phyloP scores from a whole-genome alignment of 495 filamentous ascomycete species.

The Hypoxylon crocopeplum region DNA sequence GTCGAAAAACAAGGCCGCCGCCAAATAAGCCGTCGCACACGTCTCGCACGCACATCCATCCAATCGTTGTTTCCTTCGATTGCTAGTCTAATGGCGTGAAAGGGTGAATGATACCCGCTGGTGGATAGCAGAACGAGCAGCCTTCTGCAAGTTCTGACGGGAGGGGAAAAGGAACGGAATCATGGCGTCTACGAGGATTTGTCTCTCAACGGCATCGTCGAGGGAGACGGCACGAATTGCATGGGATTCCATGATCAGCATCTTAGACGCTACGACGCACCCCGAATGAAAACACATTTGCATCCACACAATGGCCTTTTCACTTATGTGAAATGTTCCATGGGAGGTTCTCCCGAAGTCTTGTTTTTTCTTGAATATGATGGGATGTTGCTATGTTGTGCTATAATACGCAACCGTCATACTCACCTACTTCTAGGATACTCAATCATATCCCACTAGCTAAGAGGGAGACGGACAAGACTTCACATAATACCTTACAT shows the following conservation, averaged over 20 bases:
- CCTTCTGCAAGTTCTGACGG: conserved; percentile 16
- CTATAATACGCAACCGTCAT: conserved; percentile 14
- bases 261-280: conserved; percentile 35
- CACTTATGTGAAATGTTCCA: conserved; percentile 69
- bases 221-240: conserved; percentile 29
- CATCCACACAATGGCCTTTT: conserved; percentile 66
- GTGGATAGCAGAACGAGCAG: conserved; percentile 28
- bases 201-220: conserved; percentile 16
- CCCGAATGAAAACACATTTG: conserved; percentile 48
- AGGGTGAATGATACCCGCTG: conserved; percentile 42
- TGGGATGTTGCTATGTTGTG: conserved; percentile 7
- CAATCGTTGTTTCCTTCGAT: background rate
- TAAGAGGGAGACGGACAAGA: conserved; percentile 9
- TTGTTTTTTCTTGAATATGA: conserved; percentile 26
- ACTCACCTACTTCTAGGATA: conserved; percentile 18
- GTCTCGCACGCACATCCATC: too few species aligned
- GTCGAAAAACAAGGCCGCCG: conserved; percentile 58
- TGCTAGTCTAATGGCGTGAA: conserved; percentile 28
- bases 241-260: conserved; percentile 35
- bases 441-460: background rate
- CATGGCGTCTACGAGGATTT: conserved; percentile 38
- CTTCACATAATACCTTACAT: conserved; percentile 6
- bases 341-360: conserved; percentile 68
- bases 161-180: conserved; percentile 37
- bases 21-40: conserved; percentile 34